These are phyloP conservation scores for Wickerhamiella qilinensis DNA, from an alignment of 805 yeast species.

Conservation along the genomic window DNA sequence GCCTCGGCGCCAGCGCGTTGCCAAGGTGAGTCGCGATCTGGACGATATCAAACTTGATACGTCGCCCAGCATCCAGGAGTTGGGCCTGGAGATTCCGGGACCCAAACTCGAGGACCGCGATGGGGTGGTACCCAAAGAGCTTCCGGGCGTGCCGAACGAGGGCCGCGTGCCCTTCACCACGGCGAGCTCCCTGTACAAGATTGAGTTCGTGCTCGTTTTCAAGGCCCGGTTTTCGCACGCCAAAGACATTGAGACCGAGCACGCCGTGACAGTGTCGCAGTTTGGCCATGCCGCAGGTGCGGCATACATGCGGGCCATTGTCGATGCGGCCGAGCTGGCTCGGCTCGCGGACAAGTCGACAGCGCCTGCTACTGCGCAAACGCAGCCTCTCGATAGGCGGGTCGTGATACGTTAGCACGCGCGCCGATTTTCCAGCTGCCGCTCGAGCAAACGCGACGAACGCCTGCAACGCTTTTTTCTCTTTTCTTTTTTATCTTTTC, in stretches of 20 bases:
- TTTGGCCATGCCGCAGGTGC: conserved; percentile 23
- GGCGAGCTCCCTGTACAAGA: conserved; percentile 19
- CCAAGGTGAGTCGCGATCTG: conserved; percentile 16
- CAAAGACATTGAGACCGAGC: conserved; percentile 23
- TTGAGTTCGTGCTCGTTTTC: conserved; percentile 20
- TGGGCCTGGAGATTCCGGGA: conserved; percentile 19
- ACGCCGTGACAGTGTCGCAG: conserved; percentile 22
- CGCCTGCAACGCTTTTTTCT: no score
- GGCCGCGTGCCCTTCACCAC: conserved; percentile 23
- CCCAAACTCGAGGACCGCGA: conserved; percentile 13
- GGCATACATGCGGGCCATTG: conserved; percentile 20
- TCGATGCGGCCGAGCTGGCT: conserved; percentile 21
- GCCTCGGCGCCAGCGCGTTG: conserved; percentile 18
- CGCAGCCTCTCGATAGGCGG: background rate
- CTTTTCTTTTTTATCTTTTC: no score
- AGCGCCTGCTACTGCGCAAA: background rate
- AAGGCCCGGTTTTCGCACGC: conserved; percentile 24
- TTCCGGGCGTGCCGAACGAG: conserved; percentile 22
- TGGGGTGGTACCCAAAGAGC: conserved; percentile 18
- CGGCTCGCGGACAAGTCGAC: conserved; percentile 2
- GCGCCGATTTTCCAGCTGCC: no score
- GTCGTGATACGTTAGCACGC: background rate
- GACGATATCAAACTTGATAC: conserved; percentile 17
- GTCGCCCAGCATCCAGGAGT: conserved; percentile 12
- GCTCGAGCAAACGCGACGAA: no score